Evolutionary conservation across 305 asterid genomes (phyloP).

Genomic region (Fraxinus floribunda): DNA sequence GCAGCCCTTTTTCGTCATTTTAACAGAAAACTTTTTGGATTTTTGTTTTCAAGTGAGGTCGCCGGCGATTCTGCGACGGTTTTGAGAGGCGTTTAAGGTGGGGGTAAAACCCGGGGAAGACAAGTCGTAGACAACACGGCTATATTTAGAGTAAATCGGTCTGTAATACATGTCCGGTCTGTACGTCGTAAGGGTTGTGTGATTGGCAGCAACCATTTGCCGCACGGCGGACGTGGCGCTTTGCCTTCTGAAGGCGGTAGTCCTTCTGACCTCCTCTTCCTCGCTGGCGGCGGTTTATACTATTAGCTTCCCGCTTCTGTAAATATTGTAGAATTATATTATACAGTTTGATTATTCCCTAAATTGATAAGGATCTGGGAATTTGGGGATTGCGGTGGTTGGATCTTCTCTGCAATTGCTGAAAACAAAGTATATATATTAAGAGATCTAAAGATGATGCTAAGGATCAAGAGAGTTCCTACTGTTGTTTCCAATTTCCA

Average conservation of each 20-base stretch:
- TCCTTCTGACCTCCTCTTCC: constrained; percentile 98
- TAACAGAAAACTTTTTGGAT: not conserved
- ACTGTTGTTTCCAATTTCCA: constrained; percentile 85
- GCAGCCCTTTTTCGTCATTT: not conserved
- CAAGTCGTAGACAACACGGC: constrained; percentile 86
- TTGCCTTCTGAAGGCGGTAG: constrained; percentile 95
- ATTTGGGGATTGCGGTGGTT: not conserved
- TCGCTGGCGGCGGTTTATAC: constrained; percentile 88
- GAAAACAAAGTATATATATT: not conserved
- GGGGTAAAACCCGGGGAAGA: constrained; percentile 56
- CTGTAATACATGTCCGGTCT: constrained; percentile 57
- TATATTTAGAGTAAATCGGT: constrained; percentile 54
- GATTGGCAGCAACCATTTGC: constrained; percentile 72
- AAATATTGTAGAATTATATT: not conserved
- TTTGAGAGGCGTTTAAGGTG: constrained; percentile 22
- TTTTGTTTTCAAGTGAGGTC: not conserved
- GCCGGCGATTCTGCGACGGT: not conserved
- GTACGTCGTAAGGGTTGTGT: constrained; percentile 75
- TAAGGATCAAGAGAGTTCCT: constrained; percentile 87
- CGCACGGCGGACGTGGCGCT: constrained; percentile 99
- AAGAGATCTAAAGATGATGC: constrained; percentile 43
- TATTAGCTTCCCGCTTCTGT: constrained; percentile 11
- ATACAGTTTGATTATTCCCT: not conserved
- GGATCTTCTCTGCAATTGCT: not conserved
- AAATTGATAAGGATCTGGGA: not conserved